Percentiles rank a stretch among this genome's conserved stretches.
These are phyloP conservation scores for Dendrothele bispora DNA, from an alignment of 768 basidiomycete species.

Conservation along the genomic window DNA sequence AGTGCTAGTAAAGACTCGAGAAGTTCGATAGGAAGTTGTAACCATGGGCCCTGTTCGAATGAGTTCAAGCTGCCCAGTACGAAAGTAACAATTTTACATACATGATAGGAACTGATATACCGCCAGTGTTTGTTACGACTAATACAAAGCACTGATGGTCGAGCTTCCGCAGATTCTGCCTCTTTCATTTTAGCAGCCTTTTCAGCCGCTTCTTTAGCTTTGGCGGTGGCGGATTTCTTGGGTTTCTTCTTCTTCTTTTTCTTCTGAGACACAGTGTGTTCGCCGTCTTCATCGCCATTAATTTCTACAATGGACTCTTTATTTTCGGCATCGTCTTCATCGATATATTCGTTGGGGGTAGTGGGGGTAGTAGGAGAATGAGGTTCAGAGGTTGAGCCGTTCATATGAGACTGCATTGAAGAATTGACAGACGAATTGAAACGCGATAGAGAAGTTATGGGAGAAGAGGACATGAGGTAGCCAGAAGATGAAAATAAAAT, in stretches of 20 bases:
- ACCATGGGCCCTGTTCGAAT: slow-evolving; percentile 77
- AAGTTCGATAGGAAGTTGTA: slow-evolving; percentile 83
- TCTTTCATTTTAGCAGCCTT: slow-evolving; percentile 27
- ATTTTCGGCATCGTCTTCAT: too few species aligned
- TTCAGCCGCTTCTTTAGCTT: slow-evolving; percentile 40
- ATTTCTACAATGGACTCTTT: slow-evolving; percentile 22
- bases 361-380: too few species aligned
- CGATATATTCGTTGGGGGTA: too few species aligned
- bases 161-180: slow-evolving; percentile 39
- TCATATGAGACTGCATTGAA: too few species aligned
- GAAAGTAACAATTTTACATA: slow-evolving; percentile 36
- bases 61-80: not conserved
- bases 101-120: slow-evolving; percentile 90
- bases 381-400: too few species aligned
- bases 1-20: slow-evolving; percentile 79
- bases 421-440: too few species aligned
- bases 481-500: too few species aligned
- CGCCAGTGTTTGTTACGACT: slow-evolving; percentile 94
- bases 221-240: slow-evolving; percentile 55
- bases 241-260: slow-evolving; percentile 74
- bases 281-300: slow-evolving; percentile 21
- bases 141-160: slow-evolving; percentile 75
- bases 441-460: too few species aligned
- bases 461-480: too few species aligned
- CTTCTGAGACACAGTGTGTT: too few species aligned